A percentile compares a stretch with the other conserved stretches of the same genome.
Conservation (phyloP, 2,329 filamentous ascomycete genomes). For the Celoporthe dispersa region DNA sequence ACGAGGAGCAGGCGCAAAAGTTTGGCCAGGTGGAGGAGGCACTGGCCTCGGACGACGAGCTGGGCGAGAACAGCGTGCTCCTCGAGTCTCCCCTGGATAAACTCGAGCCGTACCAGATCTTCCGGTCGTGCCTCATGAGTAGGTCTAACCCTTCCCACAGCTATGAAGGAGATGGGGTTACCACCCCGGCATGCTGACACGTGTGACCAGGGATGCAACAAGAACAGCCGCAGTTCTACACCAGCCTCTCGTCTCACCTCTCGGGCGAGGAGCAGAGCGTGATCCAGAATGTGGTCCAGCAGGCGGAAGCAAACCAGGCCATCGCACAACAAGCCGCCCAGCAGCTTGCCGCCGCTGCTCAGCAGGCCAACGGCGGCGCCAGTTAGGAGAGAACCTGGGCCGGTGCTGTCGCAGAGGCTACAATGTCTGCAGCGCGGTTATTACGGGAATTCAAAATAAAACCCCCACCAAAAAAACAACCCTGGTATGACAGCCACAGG, state of each 20-base stretch:
- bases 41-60: conserved; percentile 76
- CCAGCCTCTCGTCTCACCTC: conserved; percentile 77
- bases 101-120: conserved; percentile 90
- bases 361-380: conserved; percentile 27
- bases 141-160: conserved; percentile 46
- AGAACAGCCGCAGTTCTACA: conserved; percentile 88
- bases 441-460: not conserved
- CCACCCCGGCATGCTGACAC: not conserved
- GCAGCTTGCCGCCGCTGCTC: conserved; percentile 30
- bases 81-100: conserved; percentile 95
- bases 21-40: conserved; percentile 71
- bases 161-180: not conserved
- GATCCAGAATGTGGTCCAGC: conserved; percentile 76
- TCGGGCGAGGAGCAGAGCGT: conserved; percentile 80
- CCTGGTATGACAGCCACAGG: not conserved
- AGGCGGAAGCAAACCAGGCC: conserved; percentile 60
- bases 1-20: conserved; percentile 72
- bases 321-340: conserved; percentile 43
- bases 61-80: conserved; percentile 89
- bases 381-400: conserved; percentile 25
- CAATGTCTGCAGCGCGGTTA: not conserved
- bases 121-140: conserved; percentile 83
- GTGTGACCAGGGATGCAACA: conserved; percentile 73
- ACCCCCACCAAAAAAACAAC: too few species aligned
- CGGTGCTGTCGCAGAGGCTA: not conserved